Evolutionary conservation across 169 alveolate species (phyloP).

Genomic region (Fabrea salina): DNA sequence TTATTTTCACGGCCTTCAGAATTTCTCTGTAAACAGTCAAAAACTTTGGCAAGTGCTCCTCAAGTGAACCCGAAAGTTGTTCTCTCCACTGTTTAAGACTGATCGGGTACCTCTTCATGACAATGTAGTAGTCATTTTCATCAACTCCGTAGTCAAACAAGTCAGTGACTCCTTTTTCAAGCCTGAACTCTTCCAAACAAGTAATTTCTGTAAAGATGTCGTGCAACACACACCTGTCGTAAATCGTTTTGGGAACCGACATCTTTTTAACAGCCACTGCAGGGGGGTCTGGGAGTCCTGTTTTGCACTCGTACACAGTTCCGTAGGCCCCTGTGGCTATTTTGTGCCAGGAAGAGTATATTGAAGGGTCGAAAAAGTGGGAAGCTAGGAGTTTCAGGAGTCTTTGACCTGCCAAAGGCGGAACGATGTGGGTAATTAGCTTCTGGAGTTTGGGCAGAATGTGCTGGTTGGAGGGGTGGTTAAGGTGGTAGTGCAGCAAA

Average conservation of each 20-base stretch:
- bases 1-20: constrained; percentile 76
- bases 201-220: constrained; percentile 86
- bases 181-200: constrained; percentile 79
- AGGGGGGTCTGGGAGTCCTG: constrained; percentile 69
- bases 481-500: constrained; percentile 82
- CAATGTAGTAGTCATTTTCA: constrained; percentile 76
- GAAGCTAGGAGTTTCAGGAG: constrained; percentile 68
- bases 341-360: constrained; percentile 72
- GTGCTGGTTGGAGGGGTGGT: constrained; percentile 65
- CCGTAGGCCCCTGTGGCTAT: constrained; percentile 89
- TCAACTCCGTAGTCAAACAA: constrained; percentile 86
- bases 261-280: constrained; percentile 81
- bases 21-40: constrained; percentile 80
- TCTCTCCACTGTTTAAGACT: constrained; percentile 83
- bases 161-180: constrained; percentile 80
- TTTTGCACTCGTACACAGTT: constrained; percentile 74
- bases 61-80: constrained; percentile 47
- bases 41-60: constrained; percentile 72
- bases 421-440: constrained; percentile 52
- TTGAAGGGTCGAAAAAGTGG: constrained; percentile 64
- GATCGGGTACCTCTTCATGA: constrained; percentile 80
- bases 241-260: constrained; percentile 72
- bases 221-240: constrained; percentile 81
- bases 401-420: constrained; percentile 77
- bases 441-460: constrained; percentile 60